Conservation (phyloP, 2,329 filamentous ascomycete genomes). For the Diplodia intermedia region DNA sequence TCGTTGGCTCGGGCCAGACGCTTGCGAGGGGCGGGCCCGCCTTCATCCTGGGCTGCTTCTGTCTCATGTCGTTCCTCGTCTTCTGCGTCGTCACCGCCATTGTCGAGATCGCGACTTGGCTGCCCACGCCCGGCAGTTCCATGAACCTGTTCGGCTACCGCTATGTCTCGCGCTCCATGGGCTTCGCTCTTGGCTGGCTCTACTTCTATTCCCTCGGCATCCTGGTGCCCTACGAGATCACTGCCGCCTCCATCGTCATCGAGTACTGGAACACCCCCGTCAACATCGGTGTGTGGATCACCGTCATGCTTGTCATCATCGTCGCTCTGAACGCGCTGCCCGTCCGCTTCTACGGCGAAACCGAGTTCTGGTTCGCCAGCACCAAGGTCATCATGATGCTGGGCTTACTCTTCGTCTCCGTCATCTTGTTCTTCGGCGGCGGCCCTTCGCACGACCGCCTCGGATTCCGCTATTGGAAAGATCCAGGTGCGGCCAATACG, state of each 20-base stretch:
- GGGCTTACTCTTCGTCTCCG: slow-evolving; percentile 59
- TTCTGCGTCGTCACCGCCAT: slow-evolving; percentile 58
- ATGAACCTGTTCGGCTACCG: slow-evolving; percentile 59
- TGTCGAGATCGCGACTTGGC: slow-evolving; percentile 64
- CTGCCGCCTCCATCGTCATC: slow-evolving; percentile 48
- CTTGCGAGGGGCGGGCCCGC: slow-evolving; percentile 51
- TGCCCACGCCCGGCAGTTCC: slow-evolving; percentile 62
- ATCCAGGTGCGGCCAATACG: slow-evolving; percentile 57
- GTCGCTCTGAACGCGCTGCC: slow-evolving; percentile 57
- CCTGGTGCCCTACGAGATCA: slow-evolving; percentile 46
- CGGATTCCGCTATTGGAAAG: slow-evolving; percentile 60
- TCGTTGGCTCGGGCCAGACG: slow-evolving; percentile 51
- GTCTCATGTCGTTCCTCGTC: slow-evolving; percentile 55
- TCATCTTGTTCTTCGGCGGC: slow-evolving; percentile 65
- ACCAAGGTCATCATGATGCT: slow-evolving; percentile 61
- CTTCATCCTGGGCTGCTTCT: slow-evolving; percentile 54
- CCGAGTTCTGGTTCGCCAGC: slow-evolving; percentile 62
- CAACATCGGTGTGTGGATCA: slow-evolving; percentile 51
- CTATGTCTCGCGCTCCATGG: slow-evolving; percentile 54
- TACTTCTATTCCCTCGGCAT: slow-evolving; percentile 49
- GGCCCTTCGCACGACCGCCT: slow-evolving; percentile 59
- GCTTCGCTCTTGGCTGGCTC: slow-evolving; percentile 56
- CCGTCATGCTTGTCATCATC: slow-evolving; percentile 48
- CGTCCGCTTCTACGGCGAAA: slow-evolving; percentile 60
- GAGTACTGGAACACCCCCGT: slow-evolving; percentile 50